A percentile compares a stretch with the other conserved stretches of the same genome.
phyloP scores from a whole-genome alignment of 2,329 filamentous ascomycete species.

The Bipolaris bicolor region DNA sequence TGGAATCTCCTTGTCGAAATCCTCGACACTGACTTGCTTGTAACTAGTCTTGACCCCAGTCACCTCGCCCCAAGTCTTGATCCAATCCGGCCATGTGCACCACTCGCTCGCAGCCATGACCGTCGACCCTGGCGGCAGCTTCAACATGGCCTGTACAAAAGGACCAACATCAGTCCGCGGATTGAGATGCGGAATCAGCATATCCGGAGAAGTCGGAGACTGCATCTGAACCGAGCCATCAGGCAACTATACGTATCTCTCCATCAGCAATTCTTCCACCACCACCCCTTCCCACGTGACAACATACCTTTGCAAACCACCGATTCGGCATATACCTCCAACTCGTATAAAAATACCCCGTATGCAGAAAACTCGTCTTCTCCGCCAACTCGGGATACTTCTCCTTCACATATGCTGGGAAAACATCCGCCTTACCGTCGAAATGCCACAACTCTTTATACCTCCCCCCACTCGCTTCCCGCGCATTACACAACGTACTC shows the following conservation, averaged over 20 bases:
- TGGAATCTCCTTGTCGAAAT: constrained; percentile 18
- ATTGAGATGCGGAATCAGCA: background rate
- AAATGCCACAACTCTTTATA: background rate
- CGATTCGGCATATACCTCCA: background rate
- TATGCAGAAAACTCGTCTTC: background rate
- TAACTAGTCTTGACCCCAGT: constrained; percentile 27
- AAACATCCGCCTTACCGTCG: background rate
- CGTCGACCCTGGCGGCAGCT: constrained; percentile 14
- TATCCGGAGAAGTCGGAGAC: background rate
- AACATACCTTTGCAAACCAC: background rate
- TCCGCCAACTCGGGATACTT: background rate
- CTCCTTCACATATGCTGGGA: background rate
- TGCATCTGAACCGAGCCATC: background rate
- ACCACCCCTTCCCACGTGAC: background rate
- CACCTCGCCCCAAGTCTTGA: constrained; percentile 29
- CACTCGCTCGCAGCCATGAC: constrained; percentile 32
- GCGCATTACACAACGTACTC: background rate
- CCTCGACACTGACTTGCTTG: constrained; percentile 19
- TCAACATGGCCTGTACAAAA: background rate
- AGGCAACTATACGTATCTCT: background rate
- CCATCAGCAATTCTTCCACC: background rate
- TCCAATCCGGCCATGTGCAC: constrained; percentile 30
- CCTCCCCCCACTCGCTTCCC: background rate
- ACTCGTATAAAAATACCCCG: background rate
- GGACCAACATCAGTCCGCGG: background rate